These are phyloP conservation scores for Ramaria rubella DNA, from an alignment of 768 basidiomycete genomes.

Conservation along the genomic window DNA sequence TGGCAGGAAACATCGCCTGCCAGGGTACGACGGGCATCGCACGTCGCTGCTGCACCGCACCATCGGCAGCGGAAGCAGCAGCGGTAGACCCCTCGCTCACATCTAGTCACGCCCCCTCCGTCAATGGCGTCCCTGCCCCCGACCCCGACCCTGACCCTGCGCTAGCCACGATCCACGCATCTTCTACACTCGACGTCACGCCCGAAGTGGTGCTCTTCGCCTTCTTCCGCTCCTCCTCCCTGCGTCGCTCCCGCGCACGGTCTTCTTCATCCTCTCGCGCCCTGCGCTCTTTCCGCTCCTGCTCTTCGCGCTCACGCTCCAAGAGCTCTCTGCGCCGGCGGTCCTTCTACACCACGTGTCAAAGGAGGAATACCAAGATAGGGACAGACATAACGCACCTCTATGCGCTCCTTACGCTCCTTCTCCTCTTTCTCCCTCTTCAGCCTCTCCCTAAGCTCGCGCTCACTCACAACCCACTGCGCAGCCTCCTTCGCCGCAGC, in stretches of 20 bases:
- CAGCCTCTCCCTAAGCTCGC: constrained; percentile 67
- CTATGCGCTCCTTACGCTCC: constrained; percentile 58
- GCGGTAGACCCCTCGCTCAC: not conserved
- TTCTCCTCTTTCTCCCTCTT: constrained; percentile 62
- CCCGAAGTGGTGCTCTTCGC: constrained; percentile 35
- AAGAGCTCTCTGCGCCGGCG: constrained; percentile 37
- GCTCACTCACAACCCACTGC: constrained; percentile 70
- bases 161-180: constrained; percentile 8
- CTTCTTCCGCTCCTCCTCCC: constrained; percentile 50
- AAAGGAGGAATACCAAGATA: constrained; percentile 3
- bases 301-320: constrained; percentile 28
- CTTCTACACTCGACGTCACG: constrained; percentile 15
- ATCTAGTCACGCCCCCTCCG: not conserved
- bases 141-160: not conserved
- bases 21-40: not conserved
- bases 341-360: constrained; percentile 29
- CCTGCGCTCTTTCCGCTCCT: constrained; percentile 40
- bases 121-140: not conserved
- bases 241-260: constrained; percentile 40
- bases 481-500: constrained; percentile 59
- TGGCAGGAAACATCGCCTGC: not conserved
- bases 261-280: constrained; percentile 57
- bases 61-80: not conserved
- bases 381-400: constrained; percentile 38
- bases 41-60: not conserved